Percentiles rank a stretch among this genome's conserved stretches.
Evolutionary conservation across 2,329 filamentous ascomycete species (phyloP).

Genomic region (Colletotrichum tropicicola): DNA sequence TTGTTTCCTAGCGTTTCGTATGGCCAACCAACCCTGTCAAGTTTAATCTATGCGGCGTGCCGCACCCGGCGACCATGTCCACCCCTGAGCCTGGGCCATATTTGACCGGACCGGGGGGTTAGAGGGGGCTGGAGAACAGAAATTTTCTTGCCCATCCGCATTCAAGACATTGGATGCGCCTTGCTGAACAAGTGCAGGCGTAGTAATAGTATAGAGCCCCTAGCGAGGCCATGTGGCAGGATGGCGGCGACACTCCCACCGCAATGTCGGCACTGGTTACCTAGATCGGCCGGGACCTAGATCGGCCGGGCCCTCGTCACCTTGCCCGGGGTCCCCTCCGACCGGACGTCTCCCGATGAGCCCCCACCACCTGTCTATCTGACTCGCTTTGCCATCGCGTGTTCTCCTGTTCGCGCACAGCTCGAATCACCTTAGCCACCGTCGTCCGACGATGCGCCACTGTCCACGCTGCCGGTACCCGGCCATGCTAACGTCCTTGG

Average conservation of each 20-base stretch:
- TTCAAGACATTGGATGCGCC: not conserved
- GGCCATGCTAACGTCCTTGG: slow-evolving; percentile 1
- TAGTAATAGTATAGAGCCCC: not conserved
- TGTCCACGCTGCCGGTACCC: slow-evolving; percentile 11
- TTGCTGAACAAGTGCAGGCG: not conserved
- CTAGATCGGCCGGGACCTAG: not conserved
- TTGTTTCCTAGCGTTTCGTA: slow-evolving; percentile 24
- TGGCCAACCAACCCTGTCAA: not conserved
- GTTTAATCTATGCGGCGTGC: slow-evolving; percentile 2
- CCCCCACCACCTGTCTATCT: not conserved
- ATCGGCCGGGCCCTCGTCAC: too few relatives aligned
- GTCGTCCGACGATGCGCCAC: not conserved
- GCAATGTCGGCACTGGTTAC: slow-evolving; percentile 6
- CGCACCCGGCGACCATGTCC: not conserved
- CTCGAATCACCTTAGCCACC: not conserved
- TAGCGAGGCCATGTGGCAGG: too few relatives aligned
- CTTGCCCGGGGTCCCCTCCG: not conserved
- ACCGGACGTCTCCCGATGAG: slow-evolving; percentile 17
- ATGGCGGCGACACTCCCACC: not conserved
- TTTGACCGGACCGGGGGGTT: too few relatives aligned
- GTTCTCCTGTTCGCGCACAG: not conserved
- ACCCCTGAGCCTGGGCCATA: not conserved
- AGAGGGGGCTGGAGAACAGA: too few relatives aligned
- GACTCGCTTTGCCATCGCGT: not conserved
- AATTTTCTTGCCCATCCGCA: not conserved